Percentiles rank a stretch among this genome's conserved stretches.
phyloP scores from a whole-genome alignment of 306 rosid species.

The Malus sylvestris region DNA sequence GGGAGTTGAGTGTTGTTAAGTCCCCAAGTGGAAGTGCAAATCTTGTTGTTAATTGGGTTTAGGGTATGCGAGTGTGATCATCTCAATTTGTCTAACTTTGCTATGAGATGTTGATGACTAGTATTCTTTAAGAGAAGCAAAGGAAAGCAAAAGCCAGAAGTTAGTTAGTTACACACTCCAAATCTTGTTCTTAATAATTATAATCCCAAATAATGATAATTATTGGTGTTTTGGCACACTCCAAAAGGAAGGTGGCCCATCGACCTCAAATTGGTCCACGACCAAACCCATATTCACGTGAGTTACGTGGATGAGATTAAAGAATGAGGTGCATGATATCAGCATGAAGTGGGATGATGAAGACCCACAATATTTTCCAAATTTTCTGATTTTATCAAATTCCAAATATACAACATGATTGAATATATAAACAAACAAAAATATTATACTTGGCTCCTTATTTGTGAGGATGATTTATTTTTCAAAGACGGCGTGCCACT shows the following conservation, averaged over 20 bases:
- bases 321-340: constrained; percentile 47
- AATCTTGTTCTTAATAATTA: constrained; percentile 12
- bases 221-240: constrained; percentile 34
- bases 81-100: too few relatives aligned
- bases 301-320: constrained; percentile 51
- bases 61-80: too few relatives aligned
- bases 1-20: not conserved
- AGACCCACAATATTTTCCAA: constrained; percentile 28
- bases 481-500: too few relatives aligned
- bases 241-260: constrained; percentile 35
- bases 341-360: constrained; percentile 87
- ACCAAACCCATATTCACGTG: constrained; percentile 43
- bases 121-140: not conserved
- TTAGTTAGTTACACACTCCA: not conserved
- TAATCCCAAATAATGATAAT: constrained; percentile 10
- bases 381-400: not conserved
- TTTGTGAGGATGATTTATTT: not conserved
- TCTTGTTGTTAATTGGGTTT: too few relatives aligned
- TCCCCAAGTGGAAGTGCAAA: too few relatives aligned
- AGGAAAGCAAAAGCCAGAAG: not conserved
- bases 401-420: not conserved
- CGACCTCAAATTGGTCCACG: constrained; percentile 36
- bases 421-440: not conserved
- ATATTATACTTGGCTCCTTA: not conserved
- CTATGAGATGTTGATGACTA: not conserved